These are phyloP conservation scores for Apodospora peruviana DNA, from an alignment of 495 filamentous ascomycete genomes.

Conservation along the genomic window DNA sequence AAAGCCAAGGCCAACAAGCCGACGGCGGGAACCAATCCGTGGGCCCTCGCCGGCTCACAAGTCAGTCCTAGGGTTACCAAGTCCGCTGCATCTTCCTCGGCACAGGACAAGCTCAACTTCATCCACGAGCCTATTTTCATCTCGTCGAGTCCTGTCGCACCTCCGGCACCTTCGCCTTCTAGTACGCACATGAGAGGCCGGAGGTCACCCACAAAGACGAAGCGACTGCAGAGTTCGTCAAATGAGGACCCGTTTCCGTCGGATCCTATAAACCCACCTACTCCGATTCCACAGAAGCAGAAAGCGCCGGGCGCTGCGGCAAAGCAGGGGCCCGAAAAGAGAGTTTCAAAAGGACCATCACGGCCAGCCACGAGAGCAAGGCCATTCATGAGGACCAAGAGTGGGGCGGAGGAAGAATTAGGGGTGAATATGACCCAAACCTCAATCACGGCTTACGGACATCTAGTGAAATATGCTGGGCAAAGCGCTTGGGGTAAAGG, in stretches of 20 bases:
- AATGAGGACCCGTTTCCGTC: neutral
- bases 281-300: neutral
- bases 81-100: slow-evolving; percentile 6
- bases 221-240: slow-evolving; percentile 6
- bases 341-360: neutral
- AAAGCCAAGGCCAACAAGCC: slow-evolving; percentile 14
- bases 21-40: slow-evolving; percentile 30
- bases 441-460: slow-evolving; percentile 14
- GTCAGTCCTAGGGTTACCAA: slow-evolving; percentile 26
- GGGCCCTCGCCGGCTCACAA: slow-evolving; percentile 40
- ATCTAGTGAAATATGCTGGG: neutral
- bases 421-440: slow-evolving; percentile 2
- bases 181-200: slow-evolving; percentile 5
- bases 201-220: slow-evolving; percentile 4
- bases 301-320: neutral
- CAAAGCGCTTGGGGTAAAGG: neutral
- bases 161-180: slow-evolving; percentile 16
- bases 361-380: slow-evolving; percentile 5
- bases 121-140: slow-evolving; percentile 32
- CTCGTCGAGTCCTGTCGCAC: slow-evolving; percentile 34
- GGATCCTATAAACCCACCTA: neutral
- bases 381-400: slow-evolving; percentile 22
- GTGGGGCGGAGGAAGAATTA: slow-evolving; percentile 7
- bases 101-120: slow-evolving; percentile 6
- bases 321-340: neutral